These are phyloP conservation scores for Lepraria neglecta DNA, from an alignment of 495 filamentous ascomycete genomes.

Conservation along the genomic window DNA sequence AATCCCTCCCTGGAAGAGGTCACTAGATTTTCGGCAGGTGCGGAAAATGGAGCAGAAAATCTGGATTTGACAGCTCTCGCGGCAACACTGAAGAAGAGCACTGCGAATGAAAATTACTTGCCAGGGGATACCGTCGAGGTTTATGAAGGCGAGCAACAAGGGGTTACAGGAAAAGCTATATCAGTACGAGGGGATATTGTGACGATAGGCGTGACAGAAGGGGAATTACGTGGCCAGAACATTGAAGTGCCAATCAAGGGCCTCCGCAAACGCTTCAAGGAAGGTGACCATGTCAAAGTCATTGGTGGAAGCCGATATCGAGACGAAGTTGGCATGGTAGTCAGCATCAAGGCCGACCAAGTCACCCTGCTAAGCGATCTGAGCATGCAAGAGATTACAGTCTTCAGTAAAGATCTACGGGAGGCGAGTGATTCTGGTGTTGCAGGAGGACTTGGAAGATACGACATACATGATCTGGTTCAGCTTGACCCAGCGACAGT, in stretches of 20 bases:
- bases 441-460: conserved; percentile 70
- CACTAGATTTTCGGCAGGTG: conserved; percentile 79
- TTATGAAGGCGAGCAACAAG: conserved; percentile 91
- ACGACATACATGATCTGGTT: conserved; percentile 86
- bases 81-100: conserved; percentile 73
- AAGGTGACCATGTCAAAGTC: conserved; percentile 97
- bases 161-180: conserved; percentile 74
- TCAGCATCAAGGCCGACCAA: conserved; percentile 80
- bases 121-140: conserved; percentile 93
- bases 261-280: conserved; percentile 84
- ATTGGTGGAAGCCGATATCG: conserved; percentile 89
- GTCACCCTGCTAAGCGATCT: conserved; percentile 90
- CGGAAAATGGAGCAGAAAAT: conserved; percentile 87
- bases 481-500: conserved; percentile 91
- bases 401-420: conserved; percentile 95
- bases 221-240: conserved; percentile 69
- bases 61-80: conserved; percentile 86
- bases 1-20: conserved; percentile 94
- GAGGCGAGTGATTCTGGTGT: conserved; percentile 86
- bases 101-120: conserved; percentile 70
- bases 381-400: conserved; percentile 85
- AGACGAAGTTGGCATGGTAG: conserved; percentile 95
- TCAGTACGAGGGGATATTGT: conserved; percentile 91
- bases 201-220: conserved; percentile 77
- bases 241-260: conserved; percentile 92